A percentile compares a stretch with the other conserved stretches of the same genome.
Conservation (phyloP, 768 basidiomycete species). For the Candolleomyces efflorescens region DNA sequence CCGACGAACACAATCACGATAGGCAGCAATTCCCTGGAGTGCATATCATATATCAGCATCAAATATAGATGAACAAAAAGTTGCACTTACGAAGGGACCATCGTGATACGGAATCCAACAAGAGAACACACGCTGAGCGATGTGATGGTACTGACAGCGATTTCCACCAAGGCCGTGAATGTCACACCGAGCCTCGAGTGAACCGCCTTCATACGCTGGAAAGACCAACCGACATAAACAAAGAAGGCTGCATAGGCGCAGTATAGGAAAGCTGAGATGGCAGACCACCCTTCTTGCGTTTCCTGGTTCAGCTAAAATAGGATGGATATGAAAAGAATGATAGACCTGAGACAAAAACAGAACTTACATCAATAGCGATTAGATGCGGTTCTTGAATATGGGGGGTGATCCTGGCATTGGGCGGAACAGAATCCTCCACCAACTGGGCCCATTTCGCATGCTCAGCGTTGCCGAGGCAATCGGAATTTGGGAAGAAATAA, state of each 20-base stretch:
- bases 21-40: constrained; percentile 75
- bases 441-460: constrained; percentile 62
- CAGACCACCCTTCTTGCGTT: constrained; percentile 44
- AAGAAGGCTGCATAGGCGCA: constrained; percentile 74
- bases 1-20: constrained; percentile 95
- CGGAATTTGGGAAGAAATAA: constrained; percentile 75
- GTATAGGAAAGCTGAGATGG: constrained; percentile 68
- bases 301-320: constrained; percentile 44
- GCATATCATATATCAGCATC: constrained; percentile 3
- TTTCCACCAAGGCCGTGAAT: constrained; percentile 90
- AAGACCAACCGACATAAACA: constrained; percentile 69
- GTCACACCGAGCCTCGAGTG: constrained; percentile 90
- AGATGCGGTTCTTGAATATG: constrained; percentile 35
- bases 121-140: constrained; percentile 90
- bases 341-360: constrained; percentile 1
- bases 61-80: not conserved
- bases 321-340: constrained; percentile 7
- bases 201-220: constrained; percentile 75
- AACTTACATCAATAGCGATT: constrained; percentile 43
- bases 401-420: constrained; percentile 25
- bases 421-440: constrained; percentile 35
- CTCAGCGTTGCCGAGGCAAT: constrained; percentile 59
- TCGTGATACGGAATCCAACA: constrained; percentile 81
- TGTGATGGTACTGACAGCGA: constrained; percentile 89
- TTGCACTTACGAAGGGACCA: constrained; percentile 76